phyloP scores from a whole-genome alignment of 495 filamentous ascomycete species.

The Terfezia boudieri region DNA sequence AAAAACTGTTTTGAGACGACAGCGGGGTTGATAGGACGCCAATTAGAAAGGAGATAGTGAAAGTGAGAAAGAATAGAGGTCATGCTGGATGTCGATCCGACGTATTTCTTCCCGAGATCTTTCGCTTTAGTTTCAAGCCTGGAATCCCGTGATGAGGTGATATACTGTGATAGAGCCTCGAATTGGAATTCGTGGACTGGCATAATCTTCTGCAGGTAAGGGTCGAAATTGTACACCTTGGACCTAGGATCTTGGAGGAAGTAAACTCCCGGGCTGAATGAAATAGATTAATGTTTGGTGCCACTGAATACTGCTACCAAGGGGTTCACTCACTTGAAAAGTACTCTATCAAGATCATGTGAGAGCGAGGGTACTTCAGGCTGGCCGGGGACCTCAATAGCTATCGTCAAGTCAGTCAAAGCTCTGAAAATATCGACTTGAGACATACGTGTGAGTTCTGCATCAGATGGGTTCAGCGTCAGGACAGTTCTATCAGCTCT shows the following conservation, averaged over 20 bases:
- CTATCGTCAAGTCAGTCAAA: neutral
- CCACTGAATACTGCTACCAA: constrained; percentile 2
- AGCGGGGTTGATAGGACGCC: constrained; percentile 44
- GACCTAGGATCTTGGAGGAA: constrained; percentile 75
- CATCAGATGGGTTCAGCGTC: too few species aligned
- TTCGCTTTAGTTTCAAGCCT: constrained; percentile 42
- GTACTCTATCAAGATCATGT: constrained; percentile 65
- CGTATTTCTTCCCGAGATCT: constrained; percentile 52
- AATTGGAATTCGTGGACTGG: constrained; percentile 83
- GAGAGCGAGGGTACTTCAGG: constrained; percentile 45
- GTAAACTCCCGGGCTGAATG: constrained; percentile 57
- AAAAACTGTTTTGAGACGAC: constrained; percentile 45
- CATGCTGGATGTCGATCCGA: constrained; percentile 94
- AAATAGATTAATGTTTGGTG: neutral
- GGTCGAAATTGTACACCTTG: constrained; percentile 84
- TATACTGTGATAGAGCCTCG: constrained; percentile 54
- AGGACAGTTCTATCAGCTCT: too few species aligned
- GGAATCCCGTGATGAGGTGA: constrained; percentile 70
- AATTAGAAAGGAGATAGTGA: constrained; percentile 72
- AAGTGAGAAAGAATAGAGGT: constrained; percentile 70
- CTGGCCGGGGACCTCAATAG: constrained; percentile 16
- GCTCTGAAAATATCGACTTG: too few species aligned
- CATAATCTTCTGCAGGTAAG: constrained; percentile 79
- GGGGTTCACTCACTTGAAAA: constrained; percentile 49
- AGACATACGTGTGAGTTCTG: too few species aligned